Conservation (phyloP, 225 moss, liverwort and hornwort genomes). For the Straminergon stramineum region DNA sequence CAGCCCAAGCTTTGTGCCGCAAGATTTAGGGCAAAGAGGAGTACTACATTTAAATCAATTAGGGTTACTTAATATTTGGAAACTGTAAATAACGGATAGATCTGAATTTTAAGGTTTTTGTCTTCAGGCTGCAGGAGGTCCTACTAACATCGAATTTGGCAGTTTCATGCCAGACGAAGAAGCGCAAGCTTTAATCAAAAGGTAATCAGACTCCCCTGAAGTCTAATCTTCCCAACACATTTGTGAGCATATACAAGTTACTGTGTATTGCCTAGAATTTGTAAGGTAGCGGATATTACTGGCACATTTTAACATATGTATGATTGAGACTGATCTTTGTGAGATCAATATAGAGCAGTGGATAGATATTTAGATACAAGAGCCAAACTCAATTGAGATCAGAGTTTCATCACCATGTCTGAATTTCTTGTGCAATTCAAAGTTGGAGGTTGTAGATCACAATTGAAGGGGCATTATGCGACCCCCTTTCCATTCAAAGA, state of each 20-base stretch:
- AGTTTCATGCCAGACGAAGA: slow-evolving; percentile 7
- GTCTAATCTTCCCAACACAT: not conserved
- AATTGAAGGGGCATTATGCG: not conserved
- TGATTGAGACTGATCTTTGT: not conserved
- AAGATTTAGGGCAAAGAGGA: not conserved
- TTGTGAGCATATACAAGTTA: not conserved
- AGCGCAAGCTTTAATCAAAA: slow-evolving; percentile 4
- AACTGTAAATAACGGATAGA: not conserved
- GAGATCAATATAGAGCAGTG: not conserved
- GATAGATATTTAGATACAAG: not conserved
- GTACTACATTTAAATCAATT: not conserved
- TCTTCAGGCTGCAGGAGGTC: slow-evolving; percentile 26
- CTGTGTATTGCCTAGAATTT: not conserved
- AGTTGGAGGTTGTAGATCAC: not conserved
- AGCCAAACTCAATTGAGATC: not conserved
- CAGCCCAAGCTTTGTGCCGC: not conserved
- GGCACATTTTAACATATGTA: not conserved
- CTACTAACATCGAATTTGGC: slow-evolving; percentile 18
- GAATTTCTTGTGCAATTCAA: not conserved
- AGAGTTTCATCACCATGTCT: not conserved
- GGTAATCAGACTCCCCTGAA: not conserved
- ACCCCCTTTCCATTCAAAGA: not conserved
- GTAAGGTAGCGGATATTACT: too few relatives aligned
- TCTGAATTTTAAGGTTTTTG: not conserved
- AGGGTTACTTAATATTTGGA: not conserved